Percentiles rank a stretch among this genome's conserved stretches.
Evolutionary conservation across 495 filamentous ascomycete genomes (phyloP).

Genomic region (Penicillium ochrochloron): DNA sequence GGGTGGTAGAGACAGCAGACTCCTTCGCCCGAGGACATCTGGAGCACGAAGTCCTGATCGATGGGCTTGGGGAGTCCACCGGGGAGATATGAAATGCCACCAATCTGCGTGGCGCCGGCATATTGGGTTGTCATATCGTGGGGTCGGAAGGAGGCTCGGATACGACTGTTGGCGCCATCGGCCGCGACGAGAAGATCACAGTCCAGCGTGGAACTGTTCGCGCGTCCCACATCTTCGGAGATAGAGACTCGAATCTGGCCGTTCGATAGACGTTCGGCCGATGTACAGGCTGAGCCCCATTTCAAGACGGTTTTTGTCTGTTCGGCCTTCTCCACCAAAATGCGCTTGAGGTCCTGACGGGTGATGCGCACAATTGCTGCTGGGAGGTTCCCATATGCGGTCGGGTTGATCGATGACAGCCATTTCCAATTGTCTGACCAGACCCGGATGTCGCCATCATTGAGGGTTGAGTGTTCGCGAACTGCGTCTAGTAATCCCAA

Average conservation of each 20-base stretch:
- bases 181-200: conserved; percentile 22
- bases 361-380: conserved; percentile 20
- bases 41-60: conserved; percentile 8
- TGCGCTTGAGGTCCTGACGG: conserved; percentile 14
- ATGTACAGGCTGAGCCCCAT: conserved; percentile 7
- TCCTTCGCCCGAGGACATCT: conserved; percentile 23
- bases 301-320: background rate
- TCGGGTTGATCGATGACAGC: conserved; percentile 21
- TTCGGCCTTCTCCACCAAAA: conserved; percentile 11
- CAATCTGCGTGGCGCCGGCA: conserved; percentile 19
- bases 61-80: conserved; percentile 12
- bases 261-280: conserved; percentile 2
- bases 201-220: background rate
- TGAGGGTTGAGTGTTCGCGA: conserved; percentile 14
- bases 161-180: conserved; percentile 16
- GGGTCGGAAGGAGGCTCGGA: conserved; percentile 15
- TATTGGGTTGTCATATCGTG: conserved; percentile 16
- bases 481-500: conserved; percentile 17
- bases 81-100: conserved; percentile 14
- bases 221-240: background rate
- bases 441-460: conserved; percentile 16
- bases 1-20: conserved; percentile 21
- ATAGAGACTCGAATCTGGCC: conserved; percentile 12
- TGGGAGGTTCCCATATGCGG: conserved; percentile 11
- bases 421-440: conserved; percentile 19